Evolutionary conservation across 176 grass and related monocot genomes (phyloP), one percentile per base, ranked within the genome.

Genomic region (Thalia dealbata): DNA sequence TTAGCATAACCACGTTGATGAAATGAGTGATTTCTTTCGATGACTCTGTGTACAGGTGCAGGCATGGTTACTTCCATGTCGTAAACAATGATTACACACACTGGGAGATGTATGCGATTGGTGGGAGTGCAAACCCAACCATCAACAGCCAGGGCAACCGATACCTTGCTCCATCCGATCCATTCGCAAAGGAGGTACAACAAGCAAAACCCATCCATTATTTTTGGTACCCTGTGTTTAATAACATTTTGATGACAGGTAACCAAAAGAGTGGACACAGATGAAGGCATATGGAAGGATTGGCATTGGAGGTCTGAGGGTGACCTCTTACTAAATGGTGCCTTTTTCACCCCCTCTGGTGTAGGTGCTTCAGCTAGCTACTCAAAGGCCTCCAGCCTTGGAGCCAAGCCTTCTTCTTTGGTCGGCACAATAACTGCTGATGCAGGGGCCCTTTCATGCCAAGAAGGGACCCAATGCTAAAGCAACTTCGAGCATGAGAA

Each of bases 81-180:
- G 65, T 68, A 23, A 68, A 68, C 65, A 68, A 68, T 43, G 65
- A 68, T 22, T 68, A 68, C 11, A 68, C 65, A 24, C 65, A 68
- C 65, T 68, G 65, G 65, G 65, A 68, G 38, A 68, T 68, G 65
- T 68, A 68, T 12, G 65, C 65, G 15, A 68, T 68, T 23, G 65
- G 65, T 13, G 65, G 65, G 30, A 68, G 65, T 22, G 65, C 65
- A 11, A 68, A 44, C 19, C 65, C 65, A 14, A 68, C 65, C 19
- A 68, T 68, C 65, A 68, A 68, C 65, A 68, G 65, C 65, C 65
- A 68, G 35, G 65, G 65, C 19, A 68, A 68, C 18, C 65, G 65
- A 43, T 68, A 68, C 43, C 65, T 68, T 22, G 65, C 65, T 35
- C 65, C 65, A 0, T 6, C 19, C 38, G 5, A 68, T 68, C 65